Evolutionary conservation across 2,329 filamentous ascomycete genomes (phyloP), one percentile per base, ranked within the genome.

Genomic region (Fusarium brachygibbosum): DNA sequence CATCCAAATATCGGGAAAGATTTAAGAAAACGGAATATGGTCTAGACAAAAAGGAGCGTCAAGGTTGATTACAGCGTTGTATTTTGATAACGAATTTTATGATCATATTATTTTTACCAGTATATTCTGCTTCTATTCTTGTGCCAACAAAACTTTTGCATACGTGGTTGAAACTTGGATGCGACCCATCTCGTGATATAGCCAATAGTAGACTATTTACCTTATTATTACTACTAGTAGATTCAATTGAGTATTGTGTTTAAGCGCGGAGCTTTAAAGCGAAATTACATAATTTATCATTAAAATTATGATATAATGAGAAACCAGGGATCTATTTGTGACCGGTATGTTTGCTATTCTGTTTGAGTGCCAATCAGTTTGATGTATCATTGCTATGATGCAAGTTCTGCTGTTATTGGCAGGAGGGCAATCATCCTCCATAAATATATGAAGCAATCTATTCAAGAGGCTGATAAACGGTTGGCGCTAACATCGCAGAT

Each of bases 241-340:
- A 32, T 31, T n/a, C 7, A 37, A n/a, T n/a, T 16, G 34, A 37
- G 34, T n/a, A 17, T 10, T n/a, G 9, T n/a, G 12, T 19, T 9
- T 19, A 31, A 21, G 9, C n/a, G 19, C 17, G 12, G 13, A 21
- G 3, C 17, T 19, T 13, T 16, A 31, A 31, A 14, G n/a, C 13
- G 17, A 31, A 31, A 45, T 29, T 45, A 29, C 42, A 45, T 45
- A 45, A n/a, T 45, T 45, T 14, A 31, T 29, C 12, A 19, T 13
- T 16, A 14, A 31, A 73, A 73, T 50, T 71, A 66, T 63, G 58
- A 69, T 67, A 72, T 58, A 69, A 72, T 63, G 25, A 41, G 31
- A 44, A 44, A 44, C 13, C 10, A 52, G 13, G 42, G 42, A 13
- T 31, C 56, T 49, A 38, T n/a, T 4, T 29, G 63, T 50, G 23